These are phyloP conservation scores for Pseudomassariella vexata DNA, from an alignment of 2,329 filamentous ascomycete species.

Conservation along the genomic window DNA sequence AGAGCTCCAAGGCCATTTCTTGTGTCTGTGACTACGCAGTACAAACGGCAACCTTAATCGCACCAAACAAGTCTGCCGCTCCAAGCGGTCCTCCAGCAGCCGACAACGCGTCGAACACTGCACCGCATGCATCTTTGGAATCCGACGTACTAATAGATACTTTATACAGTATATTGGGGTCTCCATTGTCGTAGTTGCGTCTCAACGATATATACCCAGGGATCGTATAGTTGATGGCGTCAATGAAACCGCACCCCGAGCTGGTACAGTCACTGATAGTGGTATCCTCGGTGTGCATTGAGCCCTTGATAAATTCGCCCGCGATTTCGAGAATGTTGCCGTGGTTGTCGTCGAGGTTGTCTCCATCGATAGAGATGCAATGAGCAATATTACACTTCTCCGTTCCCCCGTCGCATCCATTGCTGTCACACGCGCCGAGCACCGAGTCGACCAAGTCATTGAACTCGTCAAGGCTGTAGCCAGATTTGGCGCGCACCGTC, in stretches of 20 bases:
- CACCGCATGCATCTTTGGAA: not conserved
- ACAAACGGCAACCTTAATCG: not conserved
- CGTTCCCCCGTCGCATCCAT: constrained; percentile 7
- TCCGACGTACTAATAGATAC: constrained; percentile 2
- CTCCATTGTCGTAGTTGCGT: constrained; percentile 6
- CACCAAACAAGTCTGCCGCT: not conserved
- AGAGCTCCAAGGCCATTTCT: too few relatives aligned
- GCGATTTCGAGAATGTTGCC: constrained; percentile 7
- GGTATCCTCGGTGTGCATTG: constrained; percentile 6
- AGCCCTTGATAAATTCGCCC: constrained; percentile 7
- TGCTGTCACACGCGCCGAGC: constrained; percentile 8
- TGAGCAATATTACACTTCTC: constrained; percentile 7
- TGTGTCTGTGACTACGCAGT: too few relatives aligned
- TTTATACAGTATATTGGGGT: constrained; percentile 5
- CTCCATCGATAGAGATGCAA: constrained; percentile 9
- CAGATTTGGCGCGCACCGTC: constrained; percentile 4
- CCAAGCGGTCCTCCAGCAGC: constrained; percentile 1
- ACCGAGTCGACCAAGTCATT: constrained; percentile 8
- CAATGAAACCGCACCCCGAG: constrained; percentile 7
- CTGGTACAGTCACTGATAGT: constrained; percentile 7
- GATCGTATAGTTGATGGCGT: constrained; percentile 5
- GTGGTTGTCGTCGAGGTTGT: constrained; percentile 7
- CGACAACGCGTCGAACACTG: not conserved
- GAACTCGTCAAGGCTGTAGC: constrained; percentile 6
- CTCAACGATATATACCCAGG: constrained; percentile 7